Conservation (phyloP, 805 yeast genomes). For the Tetrapisispora namnaoensis region DNA sequence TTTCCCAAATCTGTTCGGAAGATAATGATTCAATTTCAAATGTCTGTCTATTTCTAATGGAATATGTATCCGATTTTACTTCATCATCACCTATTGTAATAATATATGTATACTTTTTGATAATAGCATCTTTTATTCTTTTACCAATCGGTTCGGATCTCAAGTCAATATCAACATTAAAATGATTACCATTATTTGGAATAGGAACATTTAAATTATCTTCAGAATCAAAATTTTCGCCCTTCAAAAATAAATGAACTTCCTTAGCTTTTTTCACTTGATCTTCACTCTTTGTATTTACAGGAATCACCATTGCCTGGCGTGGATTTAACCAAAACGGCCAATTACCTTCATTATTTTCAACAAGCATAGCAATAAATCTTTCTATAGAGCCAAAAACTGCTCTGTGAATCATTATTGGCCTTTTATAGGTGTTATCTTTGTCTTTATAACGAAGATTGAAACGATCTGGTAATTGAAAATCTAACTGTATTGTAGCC, state of each 20-base stretch:
- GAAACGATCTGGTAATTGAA: conserved; percentile 84
- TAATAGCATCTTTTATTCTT: conserved; percentile 69
- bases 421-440: conserved; percentile 46
- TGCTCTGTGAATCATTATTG: conserved; percentile 95
- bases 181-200: conserved; percentile 48
- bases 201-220: conserved; percentile 34
- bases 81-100: conserved; percentile 87
- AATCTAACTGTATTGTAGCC: conserved; percentile 91
- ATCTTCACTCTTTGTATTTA: conserved; percentile 46
- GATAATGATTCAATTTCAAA: conserved; percentile 22
- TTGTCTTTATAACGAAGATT: conserved; percentile 55
- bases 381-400: conserved; percentile 92
- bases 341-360: conserved; percentile 89
- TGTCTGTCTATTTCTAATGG: conserved; percentile 47
- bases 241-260: conserved; percentile 39
- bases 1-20: conserved; percentile 40
- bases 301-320: conserved; percentile 79
- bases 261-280: conserved; percentile 40
- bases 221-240: conserved; percentile 29
- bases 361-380: conserved; percentile 81
- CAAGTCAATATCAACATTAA: conserved; percentile 65
- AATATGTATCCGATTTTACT: conserved; percentile 44
- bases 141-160: conserved; percentile 72
- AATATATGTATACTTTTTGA: conserved; percentile 66
- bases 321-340: conserved; percentile 95